Evolutionary conservation across 139 green algal genomes (phyloP).

Genomic region (Haematococcus sp.): DNA sequence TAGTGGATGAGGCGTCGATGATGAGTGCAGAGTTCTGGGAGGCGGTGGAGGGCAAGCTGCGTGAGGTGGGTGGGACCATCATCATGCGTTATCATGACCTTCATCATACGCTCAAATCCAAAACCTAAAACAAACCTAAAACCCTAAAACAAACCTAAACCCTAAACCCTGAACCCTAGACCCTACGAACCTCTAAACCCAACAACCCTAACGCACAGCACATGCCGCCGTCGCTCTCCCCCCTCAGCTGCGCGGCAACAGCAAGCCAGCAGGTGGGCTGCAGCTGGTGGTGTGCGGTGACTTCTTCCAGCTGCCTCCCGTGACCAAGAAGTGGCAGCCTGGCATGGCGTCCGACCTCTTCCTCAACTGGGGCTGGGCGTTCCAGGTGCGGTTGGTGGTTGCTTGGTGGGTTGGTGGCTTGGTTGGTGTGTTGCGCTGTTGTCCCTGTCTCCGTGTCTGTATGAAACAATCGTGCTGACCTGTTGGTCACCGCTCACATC

Average conservation of each 20-base stretch:
- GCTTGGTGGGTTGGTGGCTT: not conserved
- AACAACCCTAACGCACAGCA: too few species aligned
- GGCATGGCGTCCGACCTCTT: conserved; percentile 34
- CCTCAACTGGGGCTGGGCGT: conserved; percentile 66
- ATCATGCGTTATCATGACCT: too few species aligned
- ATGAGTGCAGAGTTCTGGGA: conserved; percentile 56
- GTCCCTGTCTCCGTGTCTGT: too few species aligned
- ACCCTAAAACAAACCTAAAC: too few species aligned
- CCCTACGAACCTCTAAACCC: too few species aligned
- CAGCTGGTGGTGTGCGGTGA: conserved; percentile 70
- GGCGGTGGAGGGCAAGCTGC: conserved; percentile 38
- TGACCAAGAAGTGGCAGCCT: conserved; percentile 28
- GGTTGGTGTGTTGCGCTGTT: too few species aligned
- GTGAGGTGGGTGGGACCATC: not conserved
- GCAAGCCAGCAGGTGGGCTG: conserved; percentile 54
- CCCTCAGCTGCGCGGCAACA: conserved; percentile 11
- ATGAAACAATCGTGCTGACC: too few species aligned
- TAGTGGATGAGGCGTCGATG: conserved; percentile 70
- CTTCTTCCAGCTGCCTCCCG: conserved; percentile 62
- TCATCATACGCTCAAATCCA: too few species aligned
- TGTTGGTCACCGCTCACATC: too few species aligned
- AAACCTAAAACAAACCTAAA: too few species aligned
- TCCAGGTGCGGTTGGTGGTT: conserved; percentile 36
- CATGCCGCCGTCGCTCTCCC: too few species aligned
- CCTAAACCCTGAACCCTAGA: too few species aligned